Conservation (phyloP, 2,329 filamentous ascomycete species). For the Colletotrichum sublineola region DNA sequence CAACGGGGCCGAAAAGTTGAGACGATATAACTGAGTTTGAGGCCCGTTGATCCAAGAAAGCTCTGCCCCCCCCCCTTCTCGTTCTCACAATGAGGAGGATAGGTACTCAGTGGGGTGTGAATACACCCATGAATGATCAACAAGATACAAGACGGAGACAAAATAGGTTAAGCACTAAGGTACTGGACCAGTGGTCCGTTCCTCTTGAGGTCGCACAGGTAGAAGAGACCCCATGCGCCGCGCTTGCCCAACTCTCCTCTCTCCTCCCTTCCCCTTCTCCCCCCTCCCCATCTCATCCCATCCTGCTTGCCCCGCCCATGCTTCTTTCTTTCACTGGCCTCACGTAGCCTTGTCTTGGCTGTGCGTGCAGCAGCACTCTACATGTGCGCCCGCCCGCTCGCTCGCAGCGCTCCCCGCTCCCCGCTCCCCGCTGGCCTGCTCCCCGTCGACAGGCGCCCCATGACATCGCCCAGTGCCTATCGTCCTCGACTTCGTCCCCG, state of each 20-base stretch:
- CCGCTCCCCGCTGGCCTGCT: constrained; percentile 24
- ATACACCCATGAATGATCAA: constrained; percentile 13
- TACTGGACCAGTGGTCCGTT: no score
- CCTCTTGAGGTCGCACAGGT: no score
- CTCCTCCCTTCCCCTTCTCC: no score
- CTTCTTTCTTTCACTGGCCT: constrained; percentile 12
- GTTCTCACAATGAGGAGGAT: neutral
- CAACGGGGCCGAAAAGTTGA: constrained; percentile 8
- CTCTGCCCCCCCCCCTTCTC: neutral
- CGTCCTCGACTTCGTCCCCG: constrained; percentile 8
- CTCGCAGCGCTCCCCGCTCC: constrained; percentile 15
- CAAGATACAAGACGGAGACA: constrained; percentile 16
- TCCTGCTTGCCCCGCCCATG: constrained; percentile 13
- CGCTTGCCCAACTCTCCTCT: neutral
- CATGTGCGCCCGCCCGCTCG: constrained; percentile 22
- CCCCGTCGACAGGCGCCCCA: constrained; percentile 12
- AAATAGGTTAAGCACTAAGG: constrained; percentile 4
- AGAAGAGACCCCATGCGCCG: constrained; percentile 10
- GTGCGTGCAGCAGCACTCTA: constrained; percentile 6
- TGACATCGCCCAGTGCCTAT: constrained; percentile 5
- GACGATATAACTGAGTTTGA: neutral
- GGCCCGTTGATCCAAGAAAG: neutral
- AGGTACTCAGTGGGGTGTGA: neutral
- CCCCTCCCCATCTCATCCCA: constrained; percentile 7
- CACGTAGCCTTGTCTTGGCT: constrained; percentile 12